phyloP scores from a whole-genome alignment of 129 eudicot genomes.

The Scalesia atractyloides region DNA sequence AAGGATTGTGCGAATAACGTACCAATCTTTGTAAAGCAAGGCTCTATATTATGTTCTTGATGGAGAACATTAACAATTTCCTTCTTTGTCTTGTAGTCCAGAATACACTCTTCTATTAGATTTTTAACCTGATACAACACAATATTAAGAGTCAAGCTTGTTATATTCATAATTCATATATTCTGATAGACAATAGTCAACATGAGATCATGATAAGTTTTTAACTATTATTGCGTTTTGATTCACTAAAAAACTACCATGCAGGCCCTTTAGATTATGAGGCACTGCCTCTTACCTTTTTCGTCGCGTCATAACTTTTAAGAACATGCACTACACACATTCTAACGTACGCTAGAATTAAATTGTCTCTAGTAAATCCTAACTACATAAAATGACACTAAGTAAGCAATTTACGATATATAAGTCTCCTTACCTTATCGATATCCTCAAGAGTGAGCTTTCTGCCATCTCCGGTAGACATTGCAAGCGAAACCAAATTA shows the following conservation, averaged over 20 bases:
- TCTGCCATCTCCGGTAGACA: not conserved
- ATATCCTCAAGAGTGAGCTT: not conserved
- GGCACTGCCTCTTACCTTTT: too few relatives aligned
- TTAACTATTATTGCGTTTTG: too few relatives aligned
- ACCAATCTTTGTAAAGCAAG: not conserved
- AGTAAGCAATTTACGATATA: not conserved
- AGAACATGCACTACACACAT: too few relatives aligned
- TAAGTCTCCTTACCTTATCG: not conserved
- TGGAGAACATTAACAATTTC: not conserved
- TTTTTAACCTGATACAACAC: constrained; percentile 9
- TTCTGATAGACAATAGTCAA: too few relatives aligned
- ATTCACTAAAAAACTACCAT: too few relatives aligned
- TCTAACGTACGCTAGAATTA: too few relatives aligned
- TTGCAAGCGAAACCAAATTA: not conserved
- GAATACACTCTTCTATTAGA: not conserved
- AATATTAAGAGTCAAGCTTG: not conserved
- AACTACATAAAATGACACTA: not conserved
- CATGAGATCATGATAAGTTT: too few relatives aligned
- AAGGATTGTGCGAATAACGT: not conserved
- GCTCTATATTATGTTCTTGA: not conserved
- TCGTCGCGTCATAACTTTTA: too few relatives aligned
- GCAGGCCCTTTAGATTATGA: too few relatives aligned
- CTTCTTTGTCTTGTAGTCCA: not conserved
- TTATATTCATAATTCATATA: not conserved
- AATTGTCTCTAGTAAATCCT: too few relatives aligned